Percentiles rank a stretch among this genome's conserved stretches.
These are phyloP conservation scores for Astrothelium subdiscretum DNA, from an alignment of 495 filamentous ascomycete genomes.

Conservation along the genomic window DNA sequence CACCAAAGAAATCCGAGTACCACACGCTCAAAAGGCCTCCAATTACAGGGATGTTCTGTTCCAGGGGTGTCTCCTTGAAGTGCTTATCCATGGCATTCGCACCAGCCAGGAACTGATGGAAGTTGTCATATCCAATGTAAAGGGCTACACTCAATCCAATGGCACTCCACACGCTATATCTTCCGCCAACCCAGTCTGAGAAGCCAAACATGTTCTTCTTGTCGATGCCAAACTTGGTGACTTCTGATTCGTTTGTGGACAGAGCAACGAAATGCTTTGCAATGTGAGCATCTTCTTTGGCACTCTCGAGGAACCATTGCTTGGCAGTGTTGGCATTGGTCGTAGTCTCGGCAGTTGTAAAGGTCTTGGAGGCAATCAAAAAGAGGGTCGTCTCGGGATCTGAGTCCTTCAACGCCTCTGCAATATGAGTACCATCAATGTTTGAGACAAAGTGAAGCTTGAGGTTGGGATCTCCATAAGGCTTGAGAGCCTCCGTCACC, in stretches of 20 bases:
- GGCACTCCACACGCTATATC: slow-evolving; percentile 97
- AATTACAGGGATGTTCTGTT: slow-evolving; percentile 88
- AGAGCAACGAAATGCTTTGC: slow-evolving; percentile 98
- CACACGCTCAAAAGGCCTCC: slow-evolving; percentile 91
- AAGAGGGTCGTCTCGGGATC: slow-evolving; percentile 96
- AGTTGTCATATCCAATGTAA: slow-evolving; percentile 94
- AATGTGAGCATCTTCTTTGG: slow-evolving; percentile 61
- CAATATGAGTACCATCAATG: slow-evolving; percentile 96
- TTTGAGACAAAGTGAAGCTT: slow-evolving; percentile 98
- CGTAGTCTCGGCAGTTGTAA: slow-evolving; percentile 93
- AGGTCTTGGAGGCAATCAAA: slow-evolving; percentile 96
- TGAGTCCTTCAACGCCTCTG: slow-evolving; percentile 78
- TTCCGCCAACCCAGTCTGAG: slow-evolving; percentile 93
- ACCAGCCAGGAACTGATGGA: slow-evolving; percentile 90
- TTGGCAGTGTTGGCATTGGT: slow-evolving; percentile 97
- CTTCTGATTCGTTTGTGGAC: slow-evolving; percentile 89
- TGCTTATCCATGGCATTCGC: slow-evolving; percentile 98
- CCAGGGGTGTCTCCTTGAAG: slow-evolving; percentile 80
- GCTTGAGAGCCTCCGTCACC: slow-evolving; percentile 94
- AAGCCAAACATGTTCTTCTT: slow-evolving; percentile 98
- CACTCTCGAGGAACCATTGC: slow-evolving; percentile 85
- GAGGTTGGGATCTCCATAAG: slow-evolving; percentile 73
- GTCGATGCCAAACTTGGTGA: slow-evolving; percentile 97
- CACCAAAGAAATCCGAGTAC: slow-evolving; percentile 97
- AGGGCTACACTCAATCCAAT: slow-evolving; percentile 90